These are phyloP conservation scores for Mucor sp. DNA, from an alignment of 371 early-diverging fungal genomes.

Conservation along the genomic window DNA sequence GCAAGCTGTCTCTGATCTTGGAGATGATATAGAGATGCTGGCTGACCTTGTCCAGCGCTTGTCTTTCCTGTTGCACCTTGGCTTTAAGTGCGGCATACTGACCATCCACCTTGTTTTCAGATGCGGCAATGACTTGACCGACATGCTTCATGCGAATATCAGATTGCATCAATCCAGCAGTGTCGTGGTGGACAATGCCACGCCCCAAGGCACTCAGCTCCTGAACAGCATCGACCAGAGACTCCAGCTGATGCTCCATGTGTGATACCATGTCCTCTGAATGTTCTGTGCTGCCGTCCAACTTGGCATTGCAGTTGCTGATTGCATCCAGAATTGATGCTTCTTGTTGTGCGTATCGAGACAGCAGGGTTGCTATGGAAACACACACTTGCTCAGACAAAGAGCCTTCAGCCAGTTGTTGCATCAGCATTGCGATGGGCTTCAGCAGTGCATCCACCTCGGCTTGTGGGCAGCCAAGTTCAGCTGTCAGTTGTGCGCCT, in stretches of 20 bases:
- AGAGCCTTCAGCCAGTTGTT: neutral
- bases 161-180: neutral
- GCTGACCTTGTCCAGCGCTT: neutral
- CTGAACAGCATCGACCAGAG: slow-evolving; percentile 17
- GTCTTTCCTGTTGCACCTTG: neutral
- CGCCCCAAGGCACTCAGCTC: neutral
- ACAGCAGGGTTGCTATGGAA: neutral
- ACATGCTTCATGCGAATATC: neutral
- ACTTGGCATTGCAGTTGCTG: neutral
- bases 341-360: neutral
- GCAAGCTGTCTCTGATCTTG: slow-evolving; percentile 32
- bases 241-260: slow-evolving; percentile 13
- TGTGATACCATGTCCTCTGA: slow-evolving; percentile 5
- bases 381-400: slow-evolving; percentile 4
- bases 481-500: neutral
- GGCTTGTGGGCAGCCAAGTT: neutral
- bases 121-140: neutral
- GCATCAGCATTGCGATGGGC: neutral
- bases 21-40: slow-evolving; percentile 17
- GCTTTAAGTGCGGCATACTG: neutral
- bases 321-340: neutral
- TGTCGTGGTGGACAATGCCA: neutral
- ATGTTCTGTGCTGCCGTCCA: neutral
- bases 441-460: neutral
- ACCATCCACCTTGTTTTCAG: neutral